Evolutionary conservation across 139 green algal genomes (phyloP).

Genomic region (Haematococcus lacustris): DNA sequence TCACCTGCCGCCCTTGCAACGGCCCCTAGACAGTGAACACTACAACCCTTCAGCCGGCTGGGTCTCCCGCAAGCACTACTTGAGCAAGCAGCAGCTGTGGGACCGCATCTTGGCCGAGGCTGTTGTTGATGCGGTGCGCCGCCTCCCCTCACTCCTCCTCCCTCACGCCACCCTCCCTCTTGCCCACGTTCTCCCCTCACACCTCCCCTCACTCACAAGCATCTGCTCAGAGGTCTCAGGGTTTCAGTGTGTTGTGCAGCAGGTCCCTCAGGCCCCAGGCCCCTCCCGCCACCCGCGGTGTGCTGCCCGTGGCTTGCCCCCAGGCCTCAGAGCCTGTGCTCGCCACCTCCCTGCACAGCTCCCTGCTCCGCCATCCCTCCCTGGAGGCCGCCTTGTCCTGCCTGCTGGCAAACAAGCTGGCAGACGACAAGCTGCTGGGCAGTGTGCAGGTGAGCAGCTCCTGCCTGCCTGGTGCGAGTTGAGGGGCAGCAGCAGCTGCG

Average conservation of each 20-base stretch:
- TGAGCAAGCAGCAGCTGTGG: constrained; percentile 55
- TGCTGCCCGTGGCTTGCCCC: too few relatives aligned
- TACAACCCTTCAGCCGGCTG: constrained; percentile 47
- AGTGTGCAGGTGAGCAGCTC: constrained; percentile 47
- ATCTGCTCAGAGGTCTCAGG: too few relatives aligned
- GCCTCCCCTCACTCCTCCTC: too few relatives aligned
- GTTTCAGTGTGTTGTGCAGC: too few relatives aligned
- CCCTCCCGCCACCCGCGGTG: too few relatives aligned
- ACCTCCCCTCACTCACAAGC: too few relatives aligned
- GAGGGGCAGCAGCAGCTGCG: too few relatives aligned
- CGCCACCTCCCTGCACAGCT: constrained; percentile 79
- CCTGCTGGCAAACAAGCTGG: constrained; percentile 92
- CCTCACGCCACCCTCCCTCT: too few relatives aligned
- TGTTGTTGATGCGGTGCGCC: constrained; percentile 29
- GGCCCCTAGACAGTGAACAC: too few relatives aligned
- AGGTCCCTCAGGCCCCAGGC: too few relatives aligned
- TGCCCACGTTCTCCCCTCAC: too few relatives aligned
- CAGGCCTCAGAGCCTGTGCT: constrained; percentile 80
- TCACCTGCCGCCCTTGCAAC: too few relatives aligned
- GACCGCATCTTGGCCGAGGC: constrained; percentile 49
- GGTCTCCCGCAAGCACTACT: constrained; percentile 37
- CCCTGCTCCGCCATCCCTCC: constrained; percentile 76
- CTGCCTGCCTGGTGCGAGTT: constrained; percentile 26
- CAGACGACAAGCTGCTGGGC: constrained; percentile 71
- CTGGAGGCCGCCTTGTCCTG: constrained; percentile 79